Conservation (phyloP, 2,329 filamentous ascomycete species). For the Fusarium albidum region DNA sequence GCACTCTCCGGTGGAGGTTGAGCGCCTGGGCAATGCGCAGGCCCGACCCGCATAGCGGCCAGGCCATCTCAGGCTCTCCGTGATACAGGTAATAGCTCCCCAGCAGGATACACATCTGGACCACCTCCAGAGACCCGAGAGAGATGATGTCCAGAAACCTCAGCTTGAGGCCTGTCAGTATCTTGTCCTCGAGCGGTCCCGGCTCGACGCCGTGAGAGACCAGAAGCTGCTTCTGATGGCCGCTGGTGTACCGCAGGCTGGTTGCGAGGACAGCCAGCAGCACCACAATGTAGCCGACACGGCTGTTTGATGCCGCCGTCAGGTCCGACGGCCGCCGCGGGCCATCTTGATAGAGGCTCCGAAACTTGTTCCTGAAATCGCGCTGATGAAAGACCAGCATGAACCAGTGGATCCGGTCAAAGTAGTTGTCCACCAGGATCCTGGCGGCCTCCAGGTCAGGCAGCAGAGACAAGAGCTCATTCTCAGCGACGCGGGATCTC, state of each 20-base stretch:
- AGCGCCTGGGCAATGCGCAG: slow-evolving; percentile 47
- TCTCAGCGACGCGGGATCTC: not conserved
- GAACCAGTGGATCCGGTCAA: slow-evolving; percentile 51
- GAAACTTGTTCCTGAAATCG: slow-evolving; percentile 37
- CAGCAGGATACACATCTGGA: slow-evolving; percentile 46
- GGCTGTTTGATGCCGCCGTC: not conserved
- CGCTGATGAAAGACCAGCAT: slow-evolving; percentile 48
- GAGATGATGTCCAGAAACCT: slow-evolving; percentile 28
- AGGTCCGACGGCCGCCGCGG: not conserved
- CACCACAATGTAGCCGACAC: slow-evolving; percentile 16
- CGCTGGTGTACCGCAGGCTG: slow-evolving; percentile 18
- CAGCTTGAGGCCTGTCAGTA: slow-evolving; percentile 1
- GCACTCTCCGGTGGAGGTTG: slow-evolving; percentile 38
- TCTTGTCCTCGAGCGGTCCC: not conserved
- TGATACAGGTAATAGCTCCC: slow-evolving; percentile 50
- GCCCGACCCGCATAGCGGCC: slow-evolving; percentile 49
- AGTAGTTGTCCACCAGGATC: slow-evolving; percentile 46
- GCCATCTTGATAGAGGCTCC: slow-evolving; percentile 10
- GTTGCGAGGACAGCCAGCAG: slow-evolving; percentile 23
- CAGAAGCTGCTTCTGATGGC: not conserved
- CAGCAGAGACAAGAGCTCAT: slow-evolving; percentile 26
- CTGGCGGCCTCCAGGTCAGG: slow-evolving; percentile 34
- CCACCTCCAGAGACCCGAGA: slow-evolving; percentile 40
- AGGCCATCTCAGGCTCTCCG: slow-evolving; percentile 46
- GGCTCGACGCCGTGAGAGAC: not conserved